Percentiles rank a stretch among this genome's conserved stretches.
phyloP scores from a whole-genome alignment of 164 flowering plant genomes.

The Kalanchoe fedtschenkoi region DNA sequence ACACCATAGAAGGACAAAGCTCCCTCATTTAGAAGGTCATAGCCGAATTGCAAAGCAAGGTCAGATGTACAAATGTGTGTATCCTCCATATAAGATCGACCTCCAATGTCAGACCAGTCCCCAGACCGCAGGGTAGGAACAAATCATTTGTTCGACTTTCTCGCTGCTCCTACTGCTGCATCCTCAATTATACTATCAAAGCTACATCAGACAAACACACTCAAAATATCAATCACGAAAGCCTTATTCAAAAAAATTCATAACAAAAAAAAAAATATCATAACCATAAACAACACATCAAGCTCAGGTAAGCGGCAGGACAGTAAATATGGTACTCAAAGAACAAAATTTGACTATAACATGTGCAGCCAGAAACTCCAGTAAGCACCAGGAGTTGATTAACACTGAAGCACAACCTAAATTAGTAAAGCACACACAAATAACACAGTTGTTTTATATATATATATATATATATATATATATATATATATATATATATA shows the following conservation, averaged over 20 bases:
- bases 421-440: too few species aligned
- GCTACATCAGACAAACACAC: conserved; percentile 22
- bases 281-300: not conserved
- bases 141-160: conserved; percentile 27
- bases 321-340: not conserved
- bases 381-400: not conserved
- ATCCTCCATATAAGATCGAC: conserved; percentile 74
- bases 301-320: not conserved
- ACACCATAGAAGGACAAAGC: conserved; percentile 85
- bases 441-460: too few species aligned
- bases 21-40: conserved; percentile 26
- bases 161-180: conserved; percentile 21
- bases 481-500: too few species aligned
- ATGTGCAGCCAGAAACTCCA: not conserved
- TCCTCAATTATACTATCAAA: conserved; percentile 77
- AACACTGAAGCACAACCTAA: not conserved
- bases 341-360: not conserved
- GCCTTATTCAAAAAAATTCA: not conserved
- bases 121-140: conserved; percentile 67
- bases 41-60: conserved; percentile 56
- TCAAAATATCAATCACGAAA: not conserved
- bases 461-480: too few species aligned
- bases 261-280: not conserved
- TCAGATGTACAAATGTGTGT: conserved; percentile 71
- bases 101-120: conserved; percentile 84